These are phyloP conservation scores for Galeopsis tetrahit DNA, from an alignment of 257 asterid genomes.

Conservation along the genomic window DNA sequence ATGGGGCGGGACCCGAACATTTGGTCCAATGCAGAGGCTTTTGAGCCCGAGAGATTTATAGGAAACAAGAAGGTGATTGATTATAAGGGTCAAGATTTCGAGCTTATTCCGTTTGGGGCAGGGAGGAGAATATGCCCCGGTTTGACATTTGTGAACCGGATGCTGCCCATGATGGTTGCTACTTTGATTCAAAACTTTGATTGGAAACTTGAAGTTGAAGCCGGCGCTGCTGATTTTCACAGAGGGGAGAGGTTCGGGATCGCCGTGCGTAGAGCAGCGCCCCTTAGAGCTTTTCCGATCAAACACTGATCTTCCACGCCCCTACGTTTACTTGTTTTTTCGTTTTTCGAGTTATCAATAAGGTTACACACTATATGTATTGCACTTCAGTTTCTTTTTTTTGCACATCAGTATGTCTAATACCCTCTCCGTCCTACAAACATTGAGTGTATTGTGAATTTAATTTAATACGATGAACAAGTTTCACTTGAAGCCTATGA, in stretches of 20 bases:
- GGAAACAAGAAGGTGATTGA: constrained; percentile 11
- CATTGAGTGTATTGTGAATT: no score
- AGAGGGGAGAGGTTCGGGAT: constrained; percentile 11
- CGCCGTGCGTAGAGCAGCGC: constrained; percentile 2
- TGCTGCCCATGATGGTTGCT: constrained; percentile 33
- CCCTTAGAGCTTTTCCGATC: constrained; percentile 15
- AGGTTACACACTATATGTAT: no score
- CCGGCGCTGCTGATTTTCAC: background rate
- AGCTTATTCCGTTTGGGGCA: constrained; percentile 39
- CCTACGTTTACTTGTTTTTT: no score
- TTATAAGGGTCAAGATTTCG: constrained; percentile 36
- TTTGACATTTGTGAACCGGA: constrained; percentile 28
- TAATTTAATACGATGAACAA: no score
- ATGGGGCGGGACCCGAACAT: constrained; percentile 35
- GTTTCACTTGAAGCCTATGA: no score
- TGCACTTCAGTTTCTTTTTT: no score
- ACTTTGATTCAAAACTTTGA: constrained; percentile 36
- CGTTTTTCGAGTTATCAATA: no score
- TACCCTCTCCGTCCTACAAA: no score
- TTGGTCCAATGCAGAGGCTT: constrained; percentile 36
- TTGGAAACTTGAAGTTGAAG: constrained; percentile 22
- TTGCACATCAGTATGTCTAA: no score
- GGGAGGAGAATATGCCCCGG: constrained; percentile 42
- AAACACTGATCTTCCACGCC: background rate
- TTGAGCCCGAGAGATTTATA: constrained; percentile 36